Percentiles rank a stretch among this genome's conserved stretches.
Evolutionary conservation across 176 grass and related monocot species (phyloP).

Genomic region (Bolboschoenus planiculmis): DNA sequence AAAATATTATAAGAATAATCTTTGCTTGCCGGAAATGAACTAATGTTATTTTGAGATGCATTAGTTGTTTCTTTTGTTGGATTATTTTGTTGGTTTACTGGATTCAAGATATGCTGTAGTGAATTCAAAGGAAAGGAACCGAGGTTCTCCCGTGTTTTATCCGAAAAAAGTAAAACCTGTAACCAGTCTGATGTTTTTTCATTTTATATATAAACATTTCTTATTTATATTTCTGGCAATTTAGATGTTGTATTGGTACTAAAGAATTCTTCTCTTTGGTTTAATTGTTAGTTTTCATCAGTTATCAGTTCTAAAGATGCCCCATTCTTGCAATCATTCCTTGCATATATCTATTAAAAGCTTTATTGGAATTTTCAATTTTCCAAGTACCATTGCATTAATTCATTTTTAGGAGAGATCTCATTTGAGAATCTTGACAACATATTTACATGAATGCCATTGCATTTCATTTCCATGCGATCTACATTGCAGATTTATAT

Average conservation of each 20-base stretch:
- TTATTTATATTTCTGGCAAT: not conserved
- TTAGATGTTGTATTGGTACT: not conserved
- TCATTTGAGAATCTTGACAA: too few species aligned
- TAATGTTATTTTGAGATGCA: conserved; percentile 8
- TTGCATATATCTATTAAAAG: too few species aligned
- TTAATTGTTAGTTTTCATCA: too few species aligned
- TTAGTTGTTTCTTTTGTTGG: conserved; percentile 12
- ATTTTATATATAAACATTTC: not conserved
- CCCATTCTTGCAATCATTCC: too few species aligned
- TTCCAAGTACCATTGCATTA: too few species aligned
- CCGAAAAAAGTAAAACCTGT: conserved; percentile 1
- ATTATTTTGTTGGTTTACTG: not conserved
- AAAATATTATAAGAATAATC: conserved; percentile 14
- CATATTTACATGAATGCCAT: too few species aligned
- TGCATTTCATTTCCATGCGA: not conserved
- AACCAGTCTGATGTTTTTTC: not conserved
- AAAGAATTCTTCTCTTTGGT: not conserved
- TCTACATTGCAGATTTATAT: not conserved
- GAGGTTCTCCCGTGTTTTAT: not conserved
- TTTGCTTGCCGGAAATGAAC: not conserved
- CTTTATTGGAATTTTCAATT: too few species aligned
- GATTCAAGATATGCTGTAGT: not conserved
- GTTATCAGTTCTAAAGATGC: too few species aligned
- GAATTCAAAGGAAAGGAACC: not conserved
- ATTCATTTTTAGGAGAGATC: too few species aligned